Evolutionary conservation across 441 rosid species (phyloP).

Genomic region (Manihot esculenta): DNA sequence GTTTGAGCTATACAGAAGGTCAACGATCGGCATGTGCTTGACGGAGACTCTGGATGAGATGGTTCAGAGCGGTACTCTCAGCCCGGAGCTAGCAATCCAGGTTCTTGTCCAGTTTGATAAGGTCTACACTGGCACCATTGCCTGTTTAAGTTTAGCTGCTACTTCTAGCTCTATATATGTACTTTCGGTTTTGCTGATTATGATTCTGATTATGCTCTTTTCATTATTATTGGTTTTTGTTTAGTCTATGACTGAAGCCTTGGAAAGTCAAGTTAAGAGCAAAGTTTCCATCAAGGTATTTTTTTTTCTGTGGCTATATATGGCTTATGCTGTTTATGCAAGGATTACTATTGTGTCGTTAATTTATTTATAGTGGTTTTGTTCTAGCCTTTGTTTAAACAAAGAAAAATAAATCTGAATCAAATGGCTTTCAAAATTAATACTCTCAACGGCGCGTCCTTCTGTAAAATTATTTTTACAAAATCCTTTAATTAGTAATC

Average conservation of each 20-base stretch:
- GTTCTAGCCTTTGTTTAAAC: not conserved
- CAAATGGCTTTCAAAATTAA: not conserved
- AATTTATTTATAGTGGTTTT: not conserved
- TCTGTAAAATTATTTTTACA: too few species aligned
- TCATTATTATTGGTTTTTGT: conserved; percentile 15
- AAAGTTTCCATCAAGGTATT: conserved; percentile 84
- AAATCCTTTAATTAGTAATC: too few species aligned
- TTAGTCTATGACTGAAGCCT: conserved; percentile 91
- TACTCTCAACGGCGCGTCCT: too few species aligned
- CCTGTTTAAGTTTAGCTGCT: not conserved
- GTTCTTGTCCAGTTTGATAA: conserved; percentile 96
- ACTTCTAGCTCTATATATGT: not conserved
- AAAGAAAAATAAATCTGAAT: too few species aligned
- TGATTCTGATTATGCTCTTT: not conserved
- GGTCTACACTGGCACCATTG: conserved; percentile 36
- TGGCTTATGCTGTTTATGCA: not conserved
- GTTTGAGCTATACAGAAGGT: conserved; percentile 92
- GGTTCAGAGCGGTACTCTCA: conserved; percentile 86
- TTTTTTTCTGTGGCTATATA: not conserved
- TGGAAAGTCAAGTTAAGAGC: conserved; percentile 86
- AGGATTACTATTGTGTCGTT: not conserved
- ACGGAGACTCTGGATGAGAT: conserved; percentile 96
- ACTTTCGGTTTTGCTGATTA: conserved; percentile 9
- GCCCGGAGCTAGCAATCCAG: conserved; percentile 93
- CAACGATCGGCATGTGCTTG: conserved; percentile 96